Evolutionary conservation across 176 grass and related monocot species (phyloP), one percentile per base, ranked within the genome.

Genomic region (Stipa capillata): DNA sequence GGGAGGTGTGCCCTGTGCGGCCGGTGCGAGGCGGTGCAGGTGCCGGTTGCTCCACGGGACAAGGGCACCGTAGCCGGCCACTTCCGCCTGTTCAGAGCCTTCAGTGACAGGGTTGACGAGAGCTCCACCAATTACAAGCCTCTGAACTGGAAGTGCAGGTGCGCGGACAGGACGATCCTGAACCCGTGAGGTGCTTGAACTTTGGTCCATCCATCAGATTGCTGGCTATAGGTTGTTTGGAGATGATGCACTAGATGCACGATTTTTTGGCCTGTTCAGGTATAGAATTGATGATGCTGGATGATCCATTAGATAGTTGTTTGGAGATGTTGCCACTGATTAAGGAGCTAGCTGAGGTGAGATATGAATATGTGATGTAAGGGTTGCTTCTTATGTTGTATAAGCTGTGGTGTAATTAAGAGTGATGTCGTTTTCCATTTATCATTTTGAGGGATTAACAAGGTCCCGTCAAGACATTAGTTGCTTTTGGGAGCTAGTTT

Each of bases 121-220:
- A 79, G 73, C 43, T 85, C 35, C 72, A 69, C 92, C 59, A 80
- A 92, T 67, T 97, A 97, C 90, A 97, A 97, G 74, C 93, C 93
- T 14, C 50, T 97, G 49, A 97, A 85, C 83, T 97, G 93, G 93
- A 97, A 73, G 78, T 97, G 93, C 87, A 50, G 84, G 69, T 97
- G 93, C 69, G 93, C 84, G 8, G 81, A 85, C 33, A 36, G 77
- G 50, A 62, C 73, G 18, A 72, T 83, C 33, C 43, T 90, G 51
- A 76, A 78, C 14, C 93, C 93, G 42, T 94, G 88, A 88, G n/a
- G n/a, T n/a, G n/a, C n/a, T n/a, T n/a, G n/a, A n/a, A n/a, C 7
- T 16, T 68, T 5, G 21, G n/a, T 76, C 53, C 15, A 31, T 58
- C 65, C 53, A 59, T 34, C 40, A 36, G 13, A 41, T 47, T 4